Evolutionary conservation across 1,139 yeast genomes (phyloP).

Genomic region (Debaryomycetaceae sp.): DNA sequence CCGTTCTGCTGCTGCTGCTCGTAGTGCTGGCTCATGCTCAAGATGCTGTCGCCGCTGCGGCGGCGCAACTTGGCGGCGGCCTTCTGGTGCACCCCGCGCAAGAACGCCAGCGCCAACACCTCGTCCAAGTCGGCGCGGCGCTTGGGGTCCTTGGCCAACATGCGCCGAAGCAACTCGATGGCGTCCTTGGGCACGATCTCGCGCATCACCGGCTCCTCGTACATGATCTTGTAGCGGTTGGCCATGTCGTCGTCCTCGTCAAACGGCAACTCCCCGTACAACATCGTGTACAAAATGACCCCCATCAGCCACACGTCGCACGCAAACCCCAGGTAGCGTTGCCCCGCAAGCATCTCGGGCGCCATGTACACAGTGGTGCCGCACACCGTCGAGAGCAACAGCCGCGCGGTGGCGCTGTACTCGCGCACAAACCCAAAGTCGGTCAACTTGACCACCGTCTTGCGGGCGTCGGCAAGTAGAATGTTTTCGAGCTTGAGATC

Average conservation of each 20-base stretch:
- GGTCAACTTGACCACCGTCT: slow-evolving; percentile 60
- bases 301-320: slow-evolving; percentile 94
- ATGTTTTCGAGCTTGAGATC: slow-evolving; percentile 88
- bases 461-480: slow-evolving; percentile 62
- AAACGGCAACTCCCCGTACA: slow-evolving; percentile 89
- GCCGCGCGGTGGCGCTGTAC: slow-evolving; percentile 46
- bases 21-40: slow-evolving; percentile 15
- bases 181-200: slow-evolving; percentile 47
- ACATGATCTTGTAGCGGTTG: slow-evolving; percentile 58
- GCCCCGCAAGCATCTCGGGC: slow-evolving; percentile 72
- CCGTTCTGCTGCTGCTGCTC: slow-evolving; percentile 6
- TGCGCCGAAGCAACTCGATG: slow-evolving; percentile 41
- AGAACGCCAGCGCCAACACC: slow-evolving; percentile 58
- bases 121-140: slow-evolving; percentile 58
- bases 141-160: slow-evolving; percentile 66
- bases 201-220: slow-evolving; percentile 57
- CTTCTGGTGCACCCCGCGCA: slow-evolving; percentile 39
- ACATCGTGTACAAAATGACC: slow-evolving; percentile 81
- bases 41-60: too few species aligned
- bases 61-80: too few species aligned
- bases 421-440: slow-evolving; percentile 96
- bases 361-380: slow-evolving; percentile 98
- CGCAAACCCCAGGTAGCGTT: slow-evolving; percentile 75
- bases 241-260: slow-evolving; percentile 73
- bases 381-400: slow-evolving; percentile 75